These are phyloP conservation scores for Metarhizium brunneum DNA, from an alignment of 2,329 filamentous ascomycete species.

Conservation along the genomic window DNA sequence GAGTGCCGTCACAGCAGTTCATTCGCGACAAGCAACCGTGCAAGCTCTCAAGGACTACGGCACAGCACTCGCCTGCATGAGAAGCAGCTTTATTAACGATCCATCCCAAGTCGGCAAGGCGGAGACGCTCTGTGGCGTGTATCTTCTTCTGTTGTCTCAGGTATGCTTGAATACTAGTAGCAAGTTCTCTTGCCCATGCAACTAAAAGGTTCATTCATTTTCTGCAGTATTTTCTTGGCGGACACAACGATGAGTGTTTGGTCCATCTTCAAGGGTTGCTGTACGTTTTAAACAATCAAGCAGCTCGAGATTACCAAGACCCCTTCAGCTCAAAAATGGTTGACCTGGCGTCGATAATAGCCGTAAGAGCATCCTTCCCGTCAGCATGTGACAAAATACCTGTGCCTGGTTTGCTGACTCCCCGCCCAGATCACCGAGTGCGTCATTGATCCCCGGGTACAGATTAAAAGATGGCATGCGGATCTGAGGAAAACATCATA, in stretches of 20 bases:
- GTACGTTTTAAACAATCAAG: slow-evolving; percentile 2
- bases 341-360: slow-evolving; percentile 2
- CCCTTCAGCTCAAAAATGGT: slow-evolving; percentile 4
- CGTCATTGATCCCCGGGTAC: slow-evolving; percentile 4
- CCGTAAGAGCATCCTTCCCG: neutral
- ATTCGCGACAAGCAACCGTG: slow-evolving; percentile 12
- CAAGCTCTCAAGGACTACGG: slow-evolving; percentile 20
- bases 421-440: slow-evolving; percentile 2
- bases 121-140: slow-evolving; percentile 28
- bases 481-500: slow-evolving; percentile 4
- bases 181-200: neutral
- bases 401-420: neutral
- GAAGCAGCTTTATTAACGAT: slow-evolving; percentile 17
- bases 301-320: neutral
- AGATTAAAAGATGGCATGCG: slow-evolving; percentile 1
- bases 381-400: neutral
- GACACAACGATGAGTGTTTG: slow-evolving; percentile 2
- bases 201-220: neutral
- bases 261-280: slow-evolving; percentile 4
- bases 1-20: slow-evolving; percentile 14
- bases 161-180: neutral
- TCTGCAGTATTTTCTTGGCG: slow-evolving; percentile 1
- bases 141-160: slow-evolving; percentile 24
- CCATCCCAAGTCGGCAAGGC: slow-evolving; percentile 16
- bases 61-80: slow-evolving; percentile 14